Evolutionary conservation across 345 rosid genomes (phyloP).

Genomic region (Camelina hispida): DNA sequence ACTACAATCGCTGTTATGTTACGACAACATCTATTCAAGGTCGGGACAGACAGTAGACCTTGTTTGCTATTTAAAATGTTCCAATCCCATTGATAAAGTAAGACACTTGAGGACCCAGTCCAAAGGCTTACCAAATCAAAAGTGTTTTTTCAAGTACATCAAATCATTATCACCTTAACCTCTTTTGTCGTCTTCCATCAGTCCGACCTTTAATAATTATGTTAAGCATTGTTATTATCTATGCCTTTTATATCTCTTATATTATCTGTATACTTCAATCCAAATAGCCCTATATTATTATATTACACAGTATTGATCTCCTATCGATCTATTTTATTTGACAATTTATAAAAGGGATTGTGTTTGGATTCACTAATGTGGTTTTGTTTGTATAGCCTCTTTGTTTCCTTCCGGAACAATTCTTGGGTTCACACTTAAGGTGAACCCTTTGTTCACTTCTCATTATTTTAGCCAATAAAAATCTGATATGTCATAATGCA

Average conservation of each 20-base stretch:
- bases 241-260: too few relatives aligned
- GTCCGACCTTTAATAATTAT: conserved; percentile 12
- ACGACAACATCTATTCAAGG: conserved; percentile 39
- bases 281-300: neutral
- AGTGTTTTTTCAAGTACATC: conserved; percentile 42
- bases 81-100: conserved; percentile 25
- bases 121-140: conserved; percentile 31
- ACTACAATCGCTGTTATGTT: conserved; percentile 25
- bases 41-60: conserved; percentile 40
- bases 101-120: conserved; percentile 37
- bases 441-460: too few relatives aligned
- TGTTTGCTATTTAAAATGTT: conserved; percentile 38
- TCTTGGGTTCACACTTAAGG: too few relatives aligned
- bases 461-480: too few relatives aligned
- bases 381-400: neutral
- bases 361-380: neutral
- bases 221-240: conserved; percentile 9
- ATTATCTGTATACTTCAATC: neutral
- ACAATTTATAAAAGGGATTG: neutral
- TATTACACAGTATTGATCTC: neutral
- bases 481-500: too few relatives aligned
- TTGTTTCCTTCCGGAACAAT: too few relatives aligned
- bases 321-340: neutral
- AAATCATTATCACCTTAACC: conserved; percentile 34
- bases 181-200: conserved; percentile 34